phyloP scores from a whole-genome alignment of 352 stramenopile species.

The Globisporangium emineosum region DNA sequence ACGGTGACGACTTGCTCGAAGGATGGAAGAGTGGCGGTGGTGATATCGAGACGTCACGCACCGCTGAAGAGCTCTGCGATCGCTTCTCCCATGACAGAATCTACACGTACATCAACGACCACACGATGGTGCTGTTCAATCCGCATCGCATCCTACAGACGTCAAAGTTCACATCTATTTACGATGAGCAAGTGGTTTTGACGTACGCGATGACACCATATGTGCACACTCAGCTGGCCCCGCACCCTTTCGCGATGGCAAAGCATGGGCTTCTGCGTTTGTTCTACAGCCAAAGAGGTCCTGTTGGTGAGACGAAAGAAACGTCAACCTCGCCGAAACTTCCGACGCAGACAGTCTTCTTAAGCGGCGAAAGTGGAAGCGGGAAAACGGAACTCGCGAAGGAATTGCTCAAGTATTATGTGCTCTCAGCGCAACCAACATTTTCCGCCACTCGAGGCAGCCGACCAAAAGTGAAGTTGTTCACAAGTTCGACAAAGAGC shows the following conservation, averaged over 20 bases:
- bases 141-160: slow-evolving; percentile 75
- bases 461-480: slow-evolving; percentile 51
- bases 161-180: slow-evolving; percentile 76
- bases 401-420: slow-evolving; percentile 75
- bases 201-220: slow-evolving; percentile 50
- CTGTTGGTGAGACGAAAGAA: not conserved
- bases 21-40: slow-evolving; percentile 1
- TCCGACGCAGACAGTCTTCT: slow-evolving; percentile 31
- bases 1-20: slow-evolving; percentile 41
- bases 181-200: slow-evolving; percentile 74
- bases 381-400: slow-evolving; percentile 79
- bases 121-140: slow-evolving; percentile 68
- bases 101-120: slow-evolving; percentile 61
- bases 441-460: slow-evolving; percentile 13
- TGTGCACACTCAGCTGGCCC: slow-evolving; percentile 35
- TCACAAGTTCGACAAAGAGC: slow-evolving; percentile 82
- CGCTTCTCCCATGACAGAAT: slow-evolving; percentile 52
- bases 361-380: slow-evolving; percentile 68
- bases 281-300: slow-evolving; percentile 27
- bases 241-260: slow-evolving; percentile 72
- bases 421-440: slow-evolving; percentile 48
- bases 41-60: not conserved
- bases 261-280: slow-evolving; percentile 55
- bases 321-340: not conserved
- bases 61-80: slow-evolving; percentile 22